Evolutionary conservation across 805 yeast genomes (phyloP).

Genomic region (Ogataea populi-albae): DNA sequence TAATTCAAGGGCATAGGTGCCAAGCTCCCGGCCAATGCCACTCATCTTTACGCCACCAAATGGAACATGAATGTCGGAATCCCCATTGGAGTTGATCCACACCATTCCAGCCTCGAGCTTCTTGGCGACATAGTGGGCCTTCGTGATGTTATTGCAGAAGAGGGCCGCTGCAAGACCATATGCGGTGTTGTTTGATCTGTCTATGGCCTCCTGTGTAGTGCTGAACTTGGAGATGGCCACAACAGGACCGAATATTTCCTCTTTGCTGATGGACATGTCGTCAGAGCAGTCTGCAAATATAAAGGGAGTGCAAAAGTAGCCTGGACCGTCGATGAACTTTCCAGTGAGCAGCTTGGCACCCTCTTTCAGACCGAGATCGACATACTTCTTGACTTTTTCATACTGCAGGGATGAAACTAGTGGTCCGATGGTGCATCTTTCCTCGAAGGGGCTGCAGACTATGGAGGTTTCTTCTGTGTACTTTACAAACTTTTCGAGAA

Average conservation of each 20-base stretch:
- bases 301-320: constrained; percentile 70
- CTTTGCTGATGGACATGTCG: constrained; percentile 60
- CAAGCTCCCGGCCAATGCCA: constrained; percentile 68
- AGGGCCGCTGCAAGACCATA: constrained; percentile 81
- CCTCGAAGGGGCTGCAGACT: constrained; percentile 69
- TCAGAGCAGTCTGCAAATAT: constrained; percentile 66
- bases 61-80: constrained; percentile 54
- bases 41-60: constrained; percentile 69
- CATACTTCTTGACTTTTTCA: constrained; percentile 63
- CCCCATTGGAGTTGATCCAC: constrained; percentile 60
- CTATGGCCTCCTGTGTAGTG: constrained; percentile 61
- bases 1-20: constrained; percentile 58
- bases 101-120: constrained; percentile 66
- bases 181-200: constrained; percentile 62
- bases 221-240: constrained; percentile 65
- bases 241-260: constrained; percentile 82
- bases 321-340: constrained; percentile 53
- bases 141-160: constrained; percentile 60
- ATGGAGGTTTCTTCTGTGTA: constrained; percentile 42
- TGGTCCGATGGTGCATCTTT: constrained; percentile 67
- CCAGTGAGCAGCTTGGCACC: constrained; percentile 75
- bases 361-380: constrained; percentile 62
- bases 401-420: constrained; percentile 66
- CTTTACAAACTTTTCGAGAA: constrained; percentile 37
- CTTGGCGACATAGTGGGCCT: constrained; percentile 59